Percentiles rank a stretch among this genome's conserved stretches.
Evolutionary conservation across 495 filamentous ascomycete species (phyloP).

Genomic region (Haplographium delicatum): DNA sequence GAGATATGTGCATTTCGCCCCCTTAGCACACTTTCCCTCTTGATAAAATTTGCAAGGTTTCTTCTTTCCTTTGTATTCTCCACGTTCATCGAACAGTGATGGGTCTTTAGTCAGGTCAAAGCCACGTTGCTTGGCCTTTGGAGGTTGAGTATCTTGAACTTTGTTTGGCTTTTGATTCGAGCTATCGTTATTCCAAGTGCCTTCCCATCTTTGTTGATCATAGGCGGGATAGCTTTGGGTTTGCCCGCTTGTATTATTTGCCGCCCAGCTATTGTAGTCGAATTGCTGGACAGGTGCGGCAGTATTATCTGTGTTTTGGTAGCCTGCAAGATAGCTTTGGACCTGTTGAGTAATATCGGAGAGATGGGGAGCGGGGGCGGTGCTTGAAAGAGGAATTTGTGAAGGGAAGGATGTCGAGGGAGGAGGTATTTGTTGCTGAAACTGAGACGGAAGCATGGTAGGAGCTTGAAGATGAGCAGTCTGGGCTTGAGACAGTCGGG

Average conservation of each 20-base stretch:
- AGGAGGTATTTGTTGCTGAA: not conserved
- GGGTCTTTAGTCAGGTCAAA: constrained; percentile 6
- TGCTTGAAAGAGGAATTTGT: not conserved
- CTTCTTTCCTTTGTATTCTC: constrained; percentile 31
- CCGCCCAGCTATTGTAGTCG: not conserved
- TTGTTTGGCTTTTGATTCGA: not conserved
- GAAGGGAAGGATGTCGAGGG: not conserved
- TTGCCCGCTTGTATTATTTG: not conserved
- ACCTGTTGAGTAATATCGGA: constrained; percentile 8
- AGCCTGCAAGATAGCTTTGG: constrained; percentile 4
- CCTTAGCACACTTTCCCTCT: constrained; percentile 76
- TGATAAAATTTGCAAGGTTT: constrained; percentile 73
- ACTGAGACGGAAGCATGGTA: constrained; percentile 9
- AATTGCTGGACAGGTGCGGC: not conserved
- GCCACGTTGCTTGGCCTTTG: constrained; percentile 13
- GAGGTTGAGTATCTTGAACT: not conserved
- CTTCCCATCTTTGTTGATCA: constrained; percentile 18
- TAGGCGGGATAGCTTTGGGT: constrained; percentile 1
- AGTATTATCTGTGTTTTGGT: not conserved
- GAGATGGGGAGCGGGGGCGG: not conserved
- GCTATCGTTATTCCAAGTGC: constrained; percentile 10
- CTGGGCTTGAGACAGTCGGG: constrained; percentile 9
- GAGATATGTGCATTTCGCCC: constrained; percentile 77
- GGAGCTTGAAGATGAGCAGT: constrained; percentile 5
- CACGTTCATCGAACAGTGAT: constrained; percentile 17